Base-by-base conservation (phyloP, 2,329 filamentous ascomycete genomes). In the Clarireedia homoeocarpa region DNA sequence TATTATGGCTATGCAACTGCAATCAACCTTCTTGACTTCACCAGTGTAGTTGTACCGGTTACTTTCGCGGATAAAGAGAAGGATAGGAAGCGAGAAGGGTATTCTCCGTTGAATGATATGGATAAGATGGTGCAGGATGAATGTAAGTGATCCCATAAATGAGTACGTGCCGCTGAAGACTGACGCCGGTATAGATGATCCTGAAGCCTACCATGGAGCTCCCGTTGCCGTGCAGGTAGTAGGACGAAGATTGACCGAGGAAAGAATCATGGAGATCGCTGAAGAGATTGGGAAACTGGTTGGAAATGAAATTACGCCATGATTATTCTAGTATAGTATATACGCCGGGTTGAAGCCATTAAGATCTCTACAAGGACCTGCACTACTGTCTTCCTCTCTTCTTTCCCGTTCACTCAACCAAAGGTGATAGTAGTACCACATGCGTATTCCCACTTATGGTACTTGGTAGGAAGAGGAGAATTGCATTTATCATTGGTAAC, bases 21-120 rank as follows among this genome's bases (percentile, higher is more conserved):
- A 10, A 59, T 64, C 6, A 68, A 67, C 47, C 36, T 68, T 27
- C 34, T 68, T 1, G 66, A 70, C 55, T 63, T 66, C 26, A 65
- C 73, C 2, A 73, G 69, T 46, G 71, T 74, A 2, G 72, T 74
- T 14, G 67, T 77, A 0, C 75, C 75, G 0, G 71, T 77, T 3
- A 73, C 71, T 0, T 71, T 69, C 51, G 73, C 71, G 1, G 72
- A 76, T 55, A 72, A 72, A 62, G 58, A 49, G 0, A 51, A 73
- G 1, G 73, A 76, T 56, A 40, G 55, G n/a, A 48, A 20, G 4
- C 54, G 59, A 27, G 53, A 56, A 14, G 51, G 23, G 4, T 67
- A 59, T 42, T 56, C 58, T 26, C 57, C 60, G 0, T n/a, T 66
- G 44, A 61, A 45, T 48, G 60, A 63, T 6, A 56, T 63, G 34